These are phyloP conservation scores for Patellifolia procumbens DNA, from an alignment of 179 eudicot genomes.

Conservation along the genomic window DNA sequence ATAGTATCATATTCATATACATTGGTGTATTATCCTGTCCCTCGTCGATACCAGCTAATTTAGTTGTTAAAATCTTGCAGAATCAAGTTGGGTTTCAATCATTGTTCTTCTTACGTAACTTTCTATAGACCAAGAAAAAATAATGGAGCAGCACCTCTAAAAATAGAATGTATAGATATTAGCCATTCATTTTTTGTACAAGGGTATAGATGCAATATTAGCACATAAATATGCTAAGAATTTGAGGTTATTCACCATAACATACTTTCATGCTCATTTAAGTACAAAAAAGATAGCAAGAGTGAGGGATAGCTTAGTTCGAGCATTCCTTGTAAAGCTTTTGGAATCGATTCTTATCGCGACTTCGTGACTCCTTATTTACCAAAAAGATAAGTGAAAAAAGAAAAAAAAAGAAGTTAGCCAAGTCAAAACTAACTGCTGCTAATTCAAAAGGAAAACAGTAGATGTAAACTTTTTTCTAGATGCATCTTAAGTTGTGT, in stretches of 20 bases:
- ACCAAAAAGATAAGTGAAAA: not conserved
- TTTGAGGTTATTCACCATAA: not conserved
- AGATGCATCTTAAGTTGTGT: not conserved
- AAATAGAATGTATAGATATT: not conserved
- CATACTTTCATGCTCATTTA: not conserved
- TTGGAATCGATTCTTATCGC: no score
- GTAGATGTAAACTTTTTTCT: not conserved
- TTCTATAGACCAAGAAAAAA: no score
- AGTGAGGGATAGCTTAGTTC: no score
- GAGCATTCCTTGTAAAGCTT: no score
- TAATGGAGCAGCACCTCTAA: no score
- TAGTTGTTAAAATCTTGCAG: no score
- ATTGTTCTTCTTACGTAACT: no score
- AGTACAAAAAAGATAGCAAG: not conserved
- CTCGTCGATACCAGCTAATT: no score
- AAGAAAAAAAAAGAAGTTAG: not conserved
- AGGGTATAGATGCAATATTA: not conserved
- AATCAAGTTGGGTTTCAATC: no score
- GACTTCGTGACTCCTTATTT: no score
- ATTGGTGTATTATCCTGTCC: not conserved
- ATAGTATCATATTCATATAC: not conserved
- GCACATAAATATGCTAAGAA: not conserved
- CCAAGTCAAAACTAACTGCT: conserved; percentile 9
- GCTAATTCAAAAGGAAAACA: not conserved
- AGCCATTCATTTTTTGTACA: not conserved